Base-by-base conservation (phyloP, 441 rosid genomes). In the Populus hybrid region DNA sequence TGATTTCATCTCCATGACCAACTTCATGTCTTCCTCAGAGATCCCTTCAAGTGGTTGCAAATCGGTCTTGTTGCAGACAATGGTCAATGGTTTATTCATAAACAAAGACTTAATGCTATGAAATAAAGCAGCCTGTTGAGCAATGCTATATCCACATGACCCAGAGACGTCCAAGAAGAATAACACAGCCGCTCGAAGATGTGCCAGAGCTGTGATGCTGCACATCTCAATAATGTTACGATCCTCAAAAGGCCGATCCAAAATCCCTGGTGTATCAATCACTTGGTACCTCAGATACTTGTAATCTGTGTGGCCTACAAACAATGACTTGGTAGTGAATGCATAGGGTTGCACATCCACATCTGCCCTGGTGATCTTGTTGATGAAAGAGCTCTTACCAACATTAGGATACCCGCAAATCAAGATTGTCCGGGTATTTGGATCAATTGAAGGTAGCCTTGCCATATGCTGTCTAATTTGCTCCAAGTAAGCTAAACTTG, bases 151-250 rank as follows among this genome's bases (percentile, higher is more conserved):
- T 20, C 99, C 98, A 85, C 98, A 94, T 3, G 93, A 88, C 3
- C 97, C 97, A 0, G 97, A 93, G 65, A 91, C 83, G 68, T 93
- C 98, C 81, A 92, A 67, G 85, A 90, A 92, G 85, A 91, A 91
- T 81, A 92, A 71, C 5, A 93, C 90, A 64, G 91, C 87, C 40
- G 91, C 87, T 28, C 88, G 82, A 42, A 92, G 85, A 87, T 90
- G 92, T 6, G 90, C 90, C 78, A 92, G 75, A 32, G 93, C 93
- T 0, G 90, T 86, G 32, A 93, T 87, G 77, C 97, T 93, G 88
- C 97, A 94, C 98, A 91, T 94, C 82, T 90, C 92, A 82, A 94
- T 93, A 46, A 93, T 93, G 82, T 94, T 94, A 20, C 97, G 91
- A 78, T 94, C 99, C 50, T 93, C 95, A 79, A 94, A 92, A 3